Evolutionary conservation across 129 eudicot species (phyloP), one percentile per base, ranked within the genome.

Genomic region (Deinandra increscens): DNA sequence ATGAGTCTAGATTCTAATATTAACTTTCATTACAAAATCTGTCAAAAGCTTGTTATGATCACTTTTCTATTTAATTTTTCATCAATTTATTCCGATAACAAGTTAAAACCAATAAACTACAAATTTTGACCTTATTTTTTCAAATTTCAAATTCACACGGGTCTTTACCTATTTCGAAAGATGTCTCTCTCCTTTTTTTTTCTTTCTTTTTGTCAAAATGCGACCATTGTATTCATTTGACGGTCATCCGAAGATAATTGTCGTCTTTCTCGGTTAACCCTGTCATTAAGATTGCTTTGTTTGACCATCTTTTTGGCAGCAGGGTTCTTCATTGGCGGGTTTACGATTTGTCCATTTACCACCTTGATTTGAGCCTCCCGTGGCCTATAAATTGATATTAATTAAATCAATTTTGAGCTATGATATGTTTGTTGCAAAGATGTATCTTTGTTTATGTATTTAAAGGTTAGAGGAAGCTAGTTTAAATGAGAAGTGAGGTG

Each of bases 141-240:
- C 26, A 65, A 36, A 22, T 33, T 66, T 46, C 75, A 60, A 76
- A 68, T 76, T 76, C 80, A 68, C 80, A 76, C 37, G 70, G 75
- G 69, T 76, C 64, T 26, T 26, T 8, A 11, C n/a, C 29, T 34
- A 43, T 75, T 43, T 75, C 75, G 64, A 68, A 68, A 68, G 7
- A 46, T 76, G 69, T 45, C 45, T n/a, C n/a, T n/a, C n/a, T n/a
- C n/a, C n/a, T n/a, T 6, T 26, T 26, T 26, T 26, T 26, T 26
- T 26, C 31, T 26, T 26, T 55, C 23, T 14, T 62, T 33, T 34
- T 19, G 65, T 70, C 43, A 70, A 38, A 68, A 34, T 23, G 42
- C 59, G 51, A 59, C 63, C 54, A 23, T 37, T 37, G 54, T 10
- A 38, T 60, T 68, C 37, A 17, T 36, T 17, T 31, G 36, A 43